Base-by-base conservation (phyloP, 2,329 filamentous ascomycete species). In the Penicillium sp. region DNA sequence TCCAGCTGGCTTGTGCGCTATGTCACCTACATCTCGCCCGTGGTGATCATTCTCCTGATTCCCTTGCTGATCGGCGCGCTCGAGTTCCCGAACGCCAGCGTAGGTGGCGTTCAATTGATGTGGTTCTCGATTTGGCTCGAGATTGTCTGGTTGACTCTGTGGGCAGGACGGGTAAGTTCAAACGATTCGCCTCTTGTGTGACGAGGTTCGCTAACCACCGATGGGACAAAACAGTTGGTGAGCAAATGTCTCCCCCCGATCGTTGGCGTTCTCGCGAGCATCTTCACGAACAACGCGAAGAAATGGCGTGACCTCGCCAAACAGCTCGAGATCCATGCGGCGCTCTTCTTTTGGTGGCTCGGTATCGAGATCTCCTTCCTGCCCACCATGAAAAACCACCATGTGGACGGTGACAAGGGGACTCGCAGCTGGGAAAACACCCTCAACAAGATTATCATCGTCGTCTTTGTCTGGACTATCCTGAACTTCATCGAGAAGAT, bases 61-160 rank as follows among this genome's bases (percentile, higher is more conserved):
- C 89, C 89, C 0, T 72, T 90, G 39, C 75, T 91, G 5, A 72
- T 91, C 21, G 88, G 87, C 5, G 81, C 80, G 1, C 73, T 89
- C 16, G 59, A 82, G 1, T 88, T 82, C 58, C 76, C 78, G n/a
- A 60, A 81, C 46, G 78, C 88, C 1, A 85, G 83, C 11, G 83
- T 88, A 2, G 91, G 91, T 1, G 91, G 88, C 18, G 91, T 96
- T 0, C 69, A 85, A 58, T 77, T 97, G 43, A 78, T 91, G 56
- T 97, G 93, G 93, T 97, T 97, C 68, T 90, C 90, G 29, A 91
- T 97, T 58, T 97, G 93, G 93, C 81, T 97, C 16, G 90, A 96
- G 72, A 91, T 96, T 40, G 82, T 97, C 24, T 97, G 93, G 93
- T 81, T 93, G 59, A 91, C 91, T 0, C 80, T 97, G 0, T 97